These are phyloP conservation scores for Calonectria naviculata DNA, from an alignment of 2,329 filamentous ascomycete species.

Conservation along the genomic window DNA sequence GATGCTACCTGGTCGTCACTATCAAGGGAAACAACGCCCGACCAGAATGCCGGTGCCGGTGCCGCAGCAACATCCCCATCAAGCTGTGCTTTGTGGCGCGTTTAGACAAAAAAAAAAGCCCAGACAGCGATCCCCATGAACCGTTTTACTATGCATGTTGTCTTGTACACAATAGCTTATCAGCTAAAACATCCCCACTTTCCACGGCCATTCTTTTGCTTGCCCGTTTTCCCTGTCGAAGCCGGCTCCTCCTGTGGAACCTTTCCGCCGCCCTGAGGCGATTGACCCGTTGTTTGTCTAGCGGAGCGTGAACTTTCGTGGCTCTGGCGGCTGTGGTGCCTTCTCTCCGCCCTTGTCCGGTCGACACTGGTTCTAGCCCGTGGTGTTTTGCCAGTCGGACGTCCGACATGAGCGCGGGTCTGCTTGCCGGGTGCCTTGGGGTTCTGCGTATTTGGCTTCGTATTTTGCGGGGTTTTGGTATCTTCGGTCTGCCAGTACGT, in stretches of 20 bases:
- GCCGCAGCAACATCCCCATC: neutral
- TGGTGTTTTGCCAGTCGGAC: neutral
- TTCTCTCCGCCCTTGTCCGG: neutral
- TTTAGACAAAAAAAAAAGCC: neutral
- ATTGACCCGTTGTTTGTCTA: neutral
- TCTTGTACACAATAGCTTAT: neutral
- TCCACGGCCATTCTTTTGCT: neutral
- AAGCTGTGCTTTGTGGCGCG: too few species aligned
- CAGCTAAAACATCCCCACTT: constrained; percentile 11
- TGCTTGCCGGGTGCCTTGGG: neutral
- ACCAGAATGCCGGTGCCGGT: neutral
- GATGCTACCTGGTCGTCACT: neutral
- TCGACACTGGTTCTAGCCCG: neutral
- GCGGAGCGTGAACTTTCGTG: constrained; percentile 14
- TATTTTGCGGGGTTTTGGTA: neutral
- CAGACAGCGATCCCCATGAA: neutral
- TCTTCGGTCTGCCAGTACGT: neutral
- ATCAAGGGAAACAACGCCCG: neutral
- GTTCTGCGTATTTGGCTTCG: neutral
- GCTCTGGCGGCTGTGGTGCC: neutral
- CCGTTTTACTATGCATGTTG: neutral
- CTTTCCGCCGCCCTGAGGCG: neutral
- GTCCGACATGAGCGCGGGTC: neutral
- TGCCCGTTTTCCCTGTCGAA: neutral
- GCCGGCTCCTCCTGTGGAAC: neutral